phyloP scores from a whole-genome alignment of 768 basidiomycete genomes.

The Rhodotorula graminis region DNA sequence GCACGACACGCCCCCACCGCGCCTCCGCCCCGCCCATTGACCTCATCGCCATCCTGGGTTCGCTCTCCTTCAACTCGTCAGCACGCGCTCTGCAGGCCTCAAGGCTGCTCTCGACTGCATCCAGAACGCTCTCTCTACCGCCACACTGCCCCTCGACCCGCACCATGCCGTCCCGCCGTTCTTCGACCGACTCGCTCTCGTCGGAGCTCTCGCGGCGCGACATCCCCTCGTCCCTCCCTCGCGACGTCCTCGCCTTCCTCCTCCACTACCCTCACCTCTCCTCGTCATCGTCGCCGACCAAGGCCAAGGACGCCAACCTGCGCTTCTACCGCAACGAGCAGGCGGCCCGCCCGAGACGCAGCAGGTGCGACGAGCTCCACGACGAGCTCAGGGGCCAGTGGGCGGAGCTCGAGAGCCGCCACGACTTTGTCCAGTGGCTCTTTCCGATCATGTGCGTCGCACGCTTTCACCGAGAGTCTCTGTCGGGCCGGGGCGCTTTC shows the following conservation, averaged over 20 bases:
- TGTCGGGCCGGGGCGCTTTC: not conserved
- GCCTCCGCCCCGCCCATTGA: no score
- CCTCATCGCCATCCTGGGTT: no score
- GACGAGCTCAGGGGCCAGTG: slow-evolving; percentile 49
- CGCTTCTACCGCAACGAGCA: slow-evolving; percentile 16
- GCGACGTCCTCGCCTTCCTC: slow-evolving; percentile 27
- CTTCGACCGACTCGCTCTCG: not conserved
- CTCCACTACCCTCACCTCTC: slow-evolving; percentile 5
- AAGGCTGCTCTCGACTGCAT: no score
- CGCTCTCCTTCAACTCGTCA: no score
- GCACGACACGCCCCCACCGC: no score
- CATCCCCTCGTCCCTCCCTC: slow-evolving; percentile 12
- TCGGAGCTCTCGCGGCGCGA: not conserved
- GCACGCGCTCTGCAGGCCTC: no score
- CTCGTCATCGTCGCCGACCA: not conserved
- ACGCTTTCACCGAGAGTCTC: not conserved
- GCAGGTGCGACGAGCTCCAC: slow-evolving; percentile 1
- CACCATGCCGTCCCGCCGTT: not conserved
- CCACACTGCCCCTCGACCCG: not conserved
- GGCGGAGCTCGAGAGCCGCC: slow-evolving; percentile 60
- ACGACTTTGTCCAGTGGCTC: slow-evolving; percentile 76
- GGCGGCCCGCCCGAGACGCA: slow-evolving; percentile 8
- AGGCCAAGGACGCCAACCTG: slow-evolving; percentile 1
- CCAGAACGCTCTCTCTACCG: no score
- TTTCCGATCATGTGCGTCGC: slow-evolving; percentile 48